Evolutionary conservation across 441 rosid species (phyloP).

Genomic region (Metrosideros polymorpha): DNA sequence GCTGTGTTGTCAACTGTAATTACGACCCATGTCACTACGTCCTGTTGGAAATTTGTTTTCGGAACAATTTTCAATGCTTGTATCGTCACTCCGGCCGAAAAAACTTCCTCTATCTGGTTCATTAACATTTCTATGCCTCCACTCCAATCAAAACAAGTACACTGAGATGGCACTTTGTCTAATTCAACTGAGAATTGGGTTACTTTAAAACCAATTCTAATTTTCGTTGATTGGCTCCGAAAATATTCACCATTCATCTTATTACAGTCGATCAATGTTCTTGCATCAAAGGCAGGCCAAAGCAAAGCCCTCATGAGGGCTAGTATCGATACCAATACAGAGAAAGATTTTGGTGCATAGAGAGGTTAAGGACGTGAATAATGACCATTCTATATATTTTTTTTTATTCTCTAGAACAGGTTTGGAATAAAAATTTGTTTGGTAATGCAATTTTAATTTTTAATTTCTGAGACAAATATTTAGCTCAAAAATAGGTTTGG

Average conservation of each 20-base stretch:
- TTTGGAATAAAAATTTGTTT: too few relatives aligned
- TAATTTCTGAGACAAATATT: too few relatives aligned
- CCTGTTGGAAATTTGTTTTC: not conserved
- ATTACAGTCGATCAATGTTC: not conserved
- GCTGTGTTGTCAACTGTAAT: not conserved
- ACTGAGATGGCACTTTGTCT: not conserved
- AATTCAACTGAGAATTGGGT: not conserved
- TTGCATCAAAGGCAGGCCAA: not conserved
- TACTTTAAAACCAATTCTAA: not conserved
- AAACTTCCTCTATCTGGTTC: not conserved
- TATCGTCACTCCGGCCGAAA: not conserved
- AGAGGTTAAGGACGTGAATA: too few relatives aligned
- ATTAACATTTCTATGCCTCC: not conserved
- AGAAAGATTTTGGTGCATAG: not conserved
- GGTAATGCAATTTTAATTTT: too few relatives aligned
- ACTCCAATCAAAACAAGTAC: not conserved
- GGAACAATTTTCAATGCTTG: not conserved
- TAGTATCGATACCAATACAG: not conserved
- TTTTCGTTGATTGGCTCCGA: not conserved
- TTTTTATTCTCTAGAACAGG: too few relatives aligned
- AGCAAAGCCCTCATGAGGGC: not conserved
- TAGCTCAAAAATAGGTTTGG: too few relatives aligned
- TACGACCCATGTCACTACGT: not conserved
- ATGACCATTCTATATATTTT: too few relatives aligned
- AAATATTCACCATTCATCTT: not conserved